Base-by-base conservation (phyloP, 352 stramenopile species). In the Phytophthora rubi region DNA sequence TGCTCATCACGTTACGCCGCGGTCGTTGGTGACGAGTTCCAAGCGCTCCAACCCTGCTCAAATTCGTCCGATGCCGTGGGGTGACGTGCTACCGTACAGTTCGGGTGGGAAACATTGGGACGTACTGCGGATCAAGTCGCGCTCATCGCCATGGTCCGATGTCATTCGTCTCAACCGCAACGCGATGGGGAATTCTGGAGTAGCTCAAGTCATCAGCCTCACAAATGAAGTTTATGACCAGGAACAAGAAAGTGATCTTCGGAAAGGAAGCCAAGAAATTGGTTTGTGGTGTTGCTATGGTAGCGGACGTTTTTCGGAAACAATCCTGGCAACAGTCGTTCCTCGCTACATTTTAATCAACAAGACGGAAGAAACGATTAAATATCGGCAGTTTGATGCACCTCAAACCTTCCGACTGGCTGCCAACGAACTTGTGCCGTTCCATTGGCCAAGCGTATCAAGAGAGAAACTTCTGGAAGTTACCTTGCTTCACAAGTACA, bases 321-420 rank as follows among this genome's bases (percentile, higher is more conserved):
- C 89, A 4, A 93, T 97, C 32, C 84, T 97, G 37, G 88, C 88
- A 6, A 97, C 89, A 12, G 85, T 97, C 44, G 88, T 95, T 12
- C 89, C 88, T 47, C 85, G 88, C 7, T 95, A 97, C 59, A 91
- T 97, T 53, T 68, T 97, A 60, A 95, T 97, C 68, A 97, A 97
- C 56, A 86, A 89, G 54, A 97, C 89, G 13, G 81, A 80, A 33
- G 81, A 93, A 39, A 89, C 85, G 0, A 89, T 97, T 42, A 95
- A 94, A 70, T 97, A 94, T 56, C 88, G 89, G 0, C 89, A 95
- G 75, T 70, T 90, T 26, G 80, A 88, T 66, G 85, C 85, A 12
- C 88, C 86, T 32, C 82, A 91, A 57, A 97, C 89, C 8, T 86
- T 90, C 44, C 85, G 82, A 13, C 48, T 95, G 39, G 80, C 76